Conservation (phyloP, 1,284 basidiomycete genomes). For the Trichosporon faecale region DNA sequence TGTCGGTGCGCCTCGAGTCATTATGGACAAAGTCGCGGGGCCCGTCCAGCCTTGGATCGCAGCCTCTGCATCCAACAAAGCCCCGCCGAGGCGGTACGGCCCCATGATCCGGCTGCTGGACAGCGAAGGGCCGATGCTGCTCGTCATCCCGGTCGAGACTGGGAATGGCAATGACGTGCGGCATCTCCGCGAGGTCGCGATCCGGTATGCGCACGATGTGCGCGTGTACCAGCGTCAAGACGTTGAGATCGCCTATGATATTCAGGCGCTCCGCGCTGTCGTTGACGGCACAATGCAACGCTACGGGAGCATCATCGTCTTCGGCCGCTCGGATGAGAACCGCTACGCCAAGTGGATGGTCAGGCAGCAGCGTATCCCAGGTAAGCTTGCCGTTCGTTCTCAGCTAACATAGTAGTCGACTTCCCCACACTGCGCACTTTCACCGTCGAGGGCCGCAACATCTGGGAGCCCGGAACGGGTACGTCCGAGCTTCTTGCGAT, state of each 20-base stretch:
- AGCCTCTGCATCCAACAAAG: background rate
- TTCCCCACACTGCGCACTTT: constrained; percentile 44
- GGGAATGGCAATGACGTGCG: background rate
- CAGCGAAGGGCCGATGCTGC: constrained; percentile 56
- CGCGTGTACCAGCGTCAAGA: constrained; percentile 68
- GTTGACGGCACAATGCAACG: constrained; percentile 36
- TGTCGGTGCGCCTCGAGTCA: no score
- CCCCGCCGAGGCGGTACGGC: constrained; percentile 51
- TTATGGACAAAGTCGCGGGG: background rate
- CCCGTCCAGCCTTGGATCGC: background rate
- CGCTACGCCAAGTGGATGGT: constrained; percentile 38
- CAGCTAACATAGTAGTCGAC: constrained; percentile 27
- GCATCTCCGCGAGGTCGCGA: constrained; percentile 56
- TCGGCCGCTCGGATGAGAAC: constrained; percentile 49
- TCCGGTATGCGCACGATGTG: constrained; percentile 66
- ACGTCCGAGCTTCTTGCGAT: constrained; percentile 2
- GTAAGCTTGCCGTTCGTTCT: constrained; percentile 23
- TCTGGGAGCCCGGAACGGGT: constrained; percentile 46
- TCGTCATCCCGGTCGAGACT: constrained; percentile 54
- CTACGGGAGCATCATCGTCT: constrained; percentile 59
- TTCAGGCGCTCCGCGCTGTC: constrained; percentile 49
- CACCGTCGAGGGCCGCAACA: constrained; percentile 29
- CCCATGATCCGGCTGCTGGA: constrained; percentile 65
- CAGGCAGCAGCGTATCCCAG: constrained; percentile 28
- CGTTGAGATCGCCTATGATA: constrained; percentile 58